phyloP scores from a whole-genome alignment of 2,329 filamentous ascomycete species.

The Ceratocystis lukuohia region DNA sequence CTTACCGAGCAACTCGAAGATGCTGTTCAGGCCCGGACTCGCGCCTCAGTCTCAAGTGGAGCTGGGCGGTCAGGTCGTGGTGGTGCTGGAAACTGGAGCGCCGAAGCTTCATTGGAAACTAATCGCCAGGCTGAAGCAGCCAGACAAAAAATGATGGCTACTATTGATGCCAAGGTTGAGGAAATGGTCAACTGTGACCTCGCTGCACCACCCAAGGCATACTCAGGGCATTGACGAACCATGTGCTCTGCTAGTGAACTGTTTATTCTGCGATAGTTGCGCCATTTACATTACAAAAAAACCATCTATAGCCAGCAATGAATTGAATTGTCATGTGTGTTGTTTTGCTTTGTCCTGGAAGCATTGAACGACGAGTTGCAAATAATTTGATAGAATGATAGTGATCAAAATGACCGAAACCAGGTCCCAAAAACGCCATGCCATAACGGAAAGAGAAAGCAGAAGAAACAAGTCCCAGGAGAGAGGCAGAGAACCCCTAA shows the following conservation, averaged over 20 bases:
- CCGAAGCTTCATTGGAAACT: conserved; percentile 17
- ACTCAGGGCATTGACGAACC: conserved; percentile 20
- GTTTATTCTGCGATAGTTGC: not conserved
- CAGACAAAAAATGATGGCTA: conserved; percentile 26
- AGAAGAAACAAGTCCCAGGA: conserved; percentile 16
- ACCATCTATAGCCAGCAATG: no score
- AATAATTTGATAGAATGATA: conserved; percentile 16
- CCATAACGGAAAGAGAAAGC: conserved; percentile 17
- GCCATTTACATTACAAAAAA: not conserved
- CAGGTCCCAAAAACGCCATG: conserved; percentile 19
- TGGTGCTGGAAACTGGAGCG: conserved; percentile 40
- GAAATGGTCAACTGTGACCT: conserved; percentile 33
- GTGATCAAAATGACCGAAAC: conserved; percentile 19
- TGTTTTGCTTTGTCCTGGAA: conserved; percentile 3
- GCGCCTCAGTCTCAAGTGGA: conserved; percentile 20
- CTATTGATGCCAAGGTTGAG: conserved; percentile 29
- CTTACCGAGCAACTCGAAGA: conserved; percentile 21
- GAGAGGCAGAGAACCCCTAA: conserved; percentile 9
- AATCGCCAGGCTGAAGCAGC: conserved; percentile 20
- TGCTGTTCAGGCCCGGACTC: not conserved
- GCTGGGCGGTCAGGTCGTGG: conserved; percentile 31
- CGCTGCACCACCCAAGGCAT: conserved; percentile 29
- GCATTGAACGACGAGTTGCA: conserved; percentile 11
- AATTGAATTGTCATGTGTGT: not conserved
- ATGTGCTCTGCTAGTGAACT: not conserved